Conservation (phyloP, 352 stramenopile species). For the Plasmopara halstedii region DNA sequence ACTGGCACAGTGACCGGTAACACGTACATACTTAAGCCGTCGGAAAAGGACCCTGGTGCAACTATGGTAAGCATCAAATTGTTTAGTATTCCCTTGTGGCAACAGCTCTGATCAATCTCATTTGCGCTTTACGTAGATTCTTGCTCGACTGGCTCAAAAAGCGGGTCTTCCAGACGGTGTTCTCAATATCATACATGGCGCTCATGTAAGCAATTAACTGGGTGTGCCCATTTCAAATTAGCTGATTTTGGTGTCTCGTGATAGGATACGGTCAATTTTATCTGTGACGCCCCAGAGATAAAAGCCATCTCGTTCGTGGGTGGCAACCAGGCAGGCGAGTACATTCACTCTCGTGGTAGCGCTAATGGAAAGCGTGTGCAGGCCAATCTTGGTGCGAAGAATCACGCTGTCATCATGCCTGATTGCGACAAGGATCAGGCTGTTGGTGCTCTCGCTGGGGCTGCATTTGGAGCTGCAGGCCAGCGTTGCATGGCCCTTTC, state of each 20-base stretch:
- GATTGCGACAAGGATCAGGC: conserved; percentile 90
- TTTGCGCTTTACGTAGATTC: conserved; percentile 36
- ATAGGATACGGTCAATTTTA: conserved; percentile 90
- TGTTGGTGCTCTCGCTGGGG: conserved; percentile 82
- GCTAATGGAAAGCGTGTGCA: conserved; percentile 92
- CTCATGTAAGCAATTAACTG: conserved; percentile 36
- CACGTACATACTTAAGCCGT: conserved; percentile 96
- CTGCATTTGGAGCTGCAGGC: conserved; percentile 94
- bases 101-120: conserved; percentile 1
- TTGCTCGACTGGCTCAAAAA: conserved; percentile 89
- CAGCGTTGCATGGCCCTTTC: conserved; percentile 98
- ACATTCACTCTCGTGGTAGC: conserved; percentile 88
- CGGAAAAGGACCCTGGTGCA: conserved; percentile 87
- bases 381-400: conserved; percentile 97
- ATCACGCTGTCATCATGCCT: conserved; percentile 95
- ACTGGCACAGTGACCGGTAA: conserved; percentile 90
- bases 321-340: conserved; percentile 88
- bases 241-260: conserved; percentile 1
- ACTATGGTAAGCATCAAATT: conserved; percentile 45
- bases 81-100: background rate
- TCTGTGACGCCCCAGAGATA: conserved; percentile 92
- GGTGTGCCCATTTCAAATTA: background rate
- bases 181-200: conserved; percentile 91
- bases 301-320: conserved; percentile 96
- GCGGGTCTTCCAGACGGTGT: conserved; percentile 92